Conservation (phyloP, 1,284 basidiomycete species). For the Neotropicomus parvogracilis region DNA sequence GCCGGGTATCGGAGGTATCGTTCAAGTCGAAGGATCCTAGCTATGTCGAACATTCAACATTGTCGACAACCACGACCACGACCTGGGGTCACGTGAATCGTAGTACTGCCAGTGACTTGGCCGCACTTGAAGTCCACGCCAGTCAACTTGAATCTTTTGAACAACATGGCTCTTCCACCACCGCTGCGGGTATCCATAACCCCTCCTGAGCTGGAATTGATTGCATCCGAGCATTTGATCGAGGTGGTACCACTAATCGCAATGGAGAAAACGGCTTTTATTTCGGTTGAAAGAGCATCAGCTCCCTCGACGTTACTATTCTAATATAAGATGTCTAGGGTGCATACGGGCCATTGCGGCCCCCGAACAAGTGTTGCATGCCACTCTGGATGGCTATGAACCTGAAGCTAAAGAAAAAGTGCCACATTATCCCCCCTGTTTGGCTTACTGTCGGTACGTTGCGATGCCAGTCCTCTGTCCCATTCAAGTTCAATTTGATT, state of each 20-base stretch:
- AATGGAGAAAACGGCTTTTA: conserved; percentile 85
- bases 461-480: not conserved
- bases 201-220: conserved; percentile 81
- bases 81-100: conserved; percentile 24
- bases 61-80: conserved; percentile 12
- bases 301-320: conserved; percentile 34
- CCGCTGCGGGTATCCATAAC: conserved; percentile 61
- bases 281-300: conserved; percentile 49
- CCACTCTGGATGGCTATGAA: conserved; percentile 96
- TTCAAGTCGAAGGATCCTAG: not conserved
- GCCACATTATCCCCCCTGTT: conserved; percentile 82
- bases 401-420: conserved; percentile 91
- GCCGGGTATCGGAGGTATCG: conserved; percentile 12
- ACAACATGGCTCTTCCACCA: conserved; percentile 64
- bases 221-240: conserved; percentile 78
- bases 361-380: conserved; percentile 77
- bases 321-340: conserved; percentile 49
- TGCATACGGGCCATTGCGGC: conserved; percentile 88
- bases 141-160: no score
- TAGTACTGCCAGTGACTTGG: no score
- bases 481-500: not conserved
- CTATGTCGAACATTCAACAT: no score
- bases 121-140: no score
- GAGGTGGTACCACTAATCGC: conserved; percentile 82
- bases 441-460: conserved; percentile 81